Conservation (phyloP, 2,329 filamentous ascomycete species). For the Aurifilum marmelostoma region DNA sequence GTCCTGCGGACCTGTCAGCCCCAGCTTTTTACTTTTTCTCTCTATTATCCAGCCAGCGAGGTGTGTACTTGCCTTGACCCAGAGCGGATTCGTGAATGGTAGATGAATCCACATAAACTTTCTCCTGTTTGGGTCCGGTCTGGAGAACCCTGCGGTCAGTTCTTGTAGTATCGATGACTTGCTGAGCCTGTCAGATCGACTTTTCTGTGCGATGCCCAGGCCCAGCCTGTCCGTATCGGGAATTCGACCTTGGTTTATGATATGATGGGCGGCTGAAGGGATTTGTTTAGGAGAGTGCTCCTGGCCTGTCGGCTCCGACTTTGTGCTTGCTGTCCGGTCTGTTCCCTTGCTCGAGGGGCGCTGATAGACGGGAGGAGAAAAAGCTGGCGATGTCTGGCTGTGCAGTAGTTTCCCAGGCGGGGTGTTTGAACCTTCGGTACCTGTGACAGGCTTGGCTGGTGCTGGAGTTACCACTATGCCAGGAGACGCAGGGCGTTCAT, state of each 20-base stretch:
- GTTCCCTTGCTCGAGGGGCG: conserved; percentile 40
- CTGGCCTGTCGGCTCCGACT: conserved; percentile 38
- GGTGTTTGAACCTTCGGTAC: conserved; percentile 26
- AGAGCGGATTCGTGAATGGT: conserved; percentile 60
- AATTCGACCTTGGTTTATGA: not conserved
- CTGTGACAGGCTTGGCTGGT: conserved; percentile 29
- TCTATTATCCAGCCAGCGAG: not conserved
- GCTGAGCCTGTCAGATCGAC: conserved; percentile 24
- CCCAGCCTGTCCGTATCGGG: conserved; percentile 12
- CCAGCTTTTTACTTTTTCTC: conserved; percentile 30
- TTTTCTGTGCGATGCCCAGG: conserved; percentile 3
- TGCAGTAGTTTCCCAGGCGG: conserved; percentile 32
- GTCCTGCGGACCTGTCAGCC: conserved; percentile 22
- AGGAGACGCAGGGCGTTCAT: conserved; percentile 35
- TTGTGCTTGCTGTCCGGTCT: conserved; percentile 34
- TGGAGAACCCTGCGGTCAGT: conserved; percentile 44
- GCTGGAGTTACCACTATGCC: conserved; percentile 44
- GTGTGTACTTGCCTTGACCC: conserved; percentile 53
- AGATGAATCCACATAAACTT: conserved; percentile 63
- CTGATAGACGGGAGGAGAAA: conserved; percentile 36
- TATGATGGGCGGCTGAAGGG: not conserved
- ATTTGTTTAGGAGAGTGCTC: conserved; percentile 34
- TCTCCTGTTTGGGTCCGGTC: conserved; percentile 43
- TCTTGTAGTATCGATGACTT: conserved; percentile 36
- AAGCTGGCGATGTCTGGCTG: conserved; percentile 40